Percentiles rank a stretch among this genome's conserved stretches.
Conservation (phyloP, 352 stramenopile genomes). For the Pythium volutum region DNA sequence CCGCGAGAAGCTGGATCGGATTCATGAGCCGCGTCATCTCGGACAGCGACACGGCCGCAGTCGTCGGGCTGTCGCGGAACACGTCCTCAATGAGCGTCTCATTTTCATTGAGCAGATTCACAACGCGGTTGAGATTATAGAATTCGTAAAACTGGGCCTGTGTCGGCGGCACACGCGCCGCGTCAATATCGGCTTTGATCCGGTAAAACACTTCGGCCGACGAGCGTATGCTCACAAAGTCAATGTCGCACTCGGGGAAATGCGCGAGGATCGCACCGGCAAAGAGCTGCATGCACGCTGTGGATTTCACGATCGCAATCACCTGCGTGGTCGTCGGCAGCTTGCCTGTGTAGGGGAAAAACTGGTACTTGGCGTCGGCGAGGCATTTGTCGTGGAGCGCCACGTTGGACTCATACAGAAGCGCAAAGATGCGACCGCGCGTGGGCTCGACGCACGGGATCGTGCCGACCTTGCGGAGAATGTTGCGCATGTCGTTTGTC, state of each 20-base stretch:
- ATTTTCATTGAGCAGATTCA: constrained; percentile 31
- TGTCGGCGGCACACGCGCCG: constrained; percentile 16
- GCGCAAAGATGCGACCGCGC: constrained; percentile 17
- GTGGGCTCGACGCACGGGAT: constrained; percentile 8
- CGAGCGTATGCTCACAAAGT: constrained; percentile 25
- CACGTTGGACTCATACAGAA: constrained; percentile 19
- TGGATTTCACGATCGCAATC: constrained; percentile 35
- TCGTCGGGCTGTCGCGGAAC: constrained; percentile 11
- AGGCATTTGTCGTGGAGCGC: constrained; percentile 20
- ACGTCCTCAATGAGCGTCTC: constrained; percentile 26
- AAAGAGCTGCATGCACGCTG: constrained; percentile 28
- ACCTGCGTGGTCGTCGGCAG: constrained; percentile 43
- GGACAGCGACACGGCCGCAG: constrained; percentile 25
- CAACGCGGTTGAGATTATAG: constrained; percentile 33
- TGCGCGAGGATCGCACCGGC: constrained; percentile 9
- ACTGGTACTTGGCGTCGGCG: constrained; percentile 40
- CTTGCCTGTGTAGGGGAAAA: constrained; percentile 55
- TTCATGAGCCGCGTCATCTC: constrained; percentile 35
- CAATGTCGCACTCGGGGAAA: constrained; percentile 48
- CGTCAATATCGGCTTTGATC: constrained; percentile 27
- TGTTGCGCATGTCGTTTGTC: constrained; percentile 21
- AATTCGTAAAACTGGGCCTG: constrained; percentile 32
- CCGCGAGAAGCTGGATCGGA: constrained; percentile 21
- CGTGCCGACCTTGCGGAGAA: constrained; percentile 15
- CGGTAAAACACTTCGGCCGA: constrained; percentile 25